phyloP scores from a whole-genome alignment of 208 protist species.

The Leishmania tropica region DNA sequence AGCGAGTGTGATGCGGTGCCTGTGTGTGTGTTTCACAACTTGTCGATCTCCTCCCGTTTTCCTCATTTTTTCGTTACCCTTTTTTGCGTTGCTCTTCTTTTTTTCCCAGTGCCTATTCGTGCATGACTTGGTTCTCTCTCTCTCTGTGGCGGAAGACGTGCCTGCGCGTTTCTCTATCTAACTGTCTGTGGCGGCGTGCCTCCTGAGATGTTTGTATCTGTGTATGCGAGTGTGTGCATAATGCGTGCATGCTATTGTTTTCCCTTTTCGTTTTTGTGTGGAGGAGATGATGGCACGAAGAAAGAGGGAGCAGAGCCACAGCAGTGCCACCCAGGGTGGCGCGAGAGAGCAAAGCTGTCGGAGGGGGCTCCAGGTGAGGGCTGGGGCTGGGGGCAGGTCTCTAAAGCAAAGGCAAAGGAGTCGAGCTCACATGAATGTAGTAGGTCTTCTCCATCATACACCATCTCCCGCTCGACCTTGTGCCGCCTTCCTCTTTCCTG shows the following conservation, averaged over 20 bases:
- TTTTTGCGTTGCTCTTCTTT: not conserved
- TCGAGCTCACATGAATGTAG: not conserved
- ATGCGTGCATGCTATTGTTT: not conserved
- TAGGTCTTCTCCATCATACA: not conserved
- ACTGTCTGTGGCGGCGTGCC: not conserved
- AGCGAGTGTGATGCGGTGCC: not conserved
- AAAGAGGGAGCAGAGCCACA: not conserved
- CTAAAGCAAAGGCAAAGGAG: not conserved
- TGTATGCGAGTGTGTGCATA: not conserved
- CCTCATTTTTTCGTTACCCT: not conserved
- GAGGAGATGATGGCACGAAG: not conserved
- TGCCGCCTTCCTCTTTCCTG: not conserved
- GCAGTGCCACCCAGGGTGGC: not conserved
- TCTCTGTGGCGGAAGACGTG: slow-evolving; percentile 1
- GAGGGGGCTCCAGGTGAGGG: not conserved
- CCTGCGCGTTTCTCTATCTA: not conserved
- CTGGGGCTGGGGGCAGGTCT: not conserved
- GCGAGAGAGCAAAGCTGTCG: not conserved
- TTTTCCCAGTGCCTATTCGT: slow-evolving; percentile 3
- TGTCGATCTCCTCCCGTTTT: not conserved
- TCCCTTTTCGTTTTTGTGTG: not conserved
- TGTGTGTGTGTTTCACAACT: not conserved
- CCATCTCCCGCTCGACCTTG: not conserved
- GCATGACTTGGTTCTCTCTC: not conserved
- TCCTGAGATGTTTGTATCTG: not conserved